phyloP scores from a whole-genome alignment of 441 rosid genomes.

The Pelargonium citronellum region DNA sequence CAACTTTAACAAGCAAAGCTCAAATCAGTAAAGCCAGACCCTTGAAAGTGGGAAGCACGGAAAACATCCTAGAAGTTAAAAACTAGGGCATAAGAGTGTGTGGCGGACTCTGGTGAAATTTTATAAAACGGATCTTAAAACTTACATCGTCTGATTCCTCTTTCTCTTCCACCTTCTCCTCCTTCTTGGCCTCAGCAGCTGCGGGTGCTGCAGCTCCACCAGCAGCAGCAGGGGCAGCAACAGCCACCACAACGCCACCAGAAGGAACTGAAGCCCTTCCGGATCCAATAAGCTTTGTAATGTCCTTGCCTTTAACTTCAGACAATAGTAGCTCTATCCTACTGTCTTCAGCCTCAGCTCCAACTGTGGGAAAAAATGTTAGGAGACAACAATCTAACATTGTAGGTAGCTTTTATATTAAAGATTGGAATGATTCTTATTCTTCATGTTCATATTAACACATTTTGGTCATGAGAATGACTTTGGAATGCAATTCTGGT shows the following conservation, averaged over 20 bases:
- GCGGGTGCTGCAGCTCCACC: slow-evolving; percentile 32
- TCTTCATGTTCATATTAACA: too few species aligned
- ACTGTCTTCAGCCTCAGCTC: slow-evolving; percentile 62
- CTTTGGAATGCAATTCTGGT: too few species aligned
- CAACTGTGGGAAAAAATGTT: slow-evolving; percentile 37
- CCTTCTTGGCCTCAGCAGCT: slow-evolving; percentile 63
- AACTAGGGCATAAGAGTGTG: too few species aligned
- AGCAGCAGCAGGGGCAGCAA: slow-evolving; percentile 12
- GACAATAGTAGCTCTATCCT: slow-evolving; percentile 55
- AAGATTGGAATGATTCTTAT: too few species aligned
- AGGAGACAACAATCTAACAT: neutral
- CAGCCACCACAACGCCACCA: slow-evolving; percentile 55
- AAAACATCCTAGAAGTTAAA: too few species aligned
- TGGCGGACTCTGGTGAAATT: too few species aligned
- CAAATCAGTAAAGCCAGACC: too few species aligned
- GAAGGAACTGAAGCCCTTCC: slow-evolving; percentile 80
- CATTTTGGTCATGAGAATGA: too few species aligned
- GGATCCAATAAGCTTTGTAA: slow-evolving; percentile 62
- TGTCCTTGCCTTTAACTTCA: slow-evolving; percentile 57
- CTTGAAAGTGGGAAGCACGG: too few species aligned
- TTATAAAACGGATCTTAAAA: neutral
- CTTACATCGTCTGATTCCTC: slow-evolving; percentile 83
- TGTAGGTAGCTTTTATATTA: too few species aligned
- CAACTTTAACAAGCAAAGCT: too few species aligned
- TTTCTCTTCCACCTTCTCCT: slow-evolving; percentile 69